Conservation (phyloP, 805 yeast species). For the Saccharomyces paradoxus region DNA sequence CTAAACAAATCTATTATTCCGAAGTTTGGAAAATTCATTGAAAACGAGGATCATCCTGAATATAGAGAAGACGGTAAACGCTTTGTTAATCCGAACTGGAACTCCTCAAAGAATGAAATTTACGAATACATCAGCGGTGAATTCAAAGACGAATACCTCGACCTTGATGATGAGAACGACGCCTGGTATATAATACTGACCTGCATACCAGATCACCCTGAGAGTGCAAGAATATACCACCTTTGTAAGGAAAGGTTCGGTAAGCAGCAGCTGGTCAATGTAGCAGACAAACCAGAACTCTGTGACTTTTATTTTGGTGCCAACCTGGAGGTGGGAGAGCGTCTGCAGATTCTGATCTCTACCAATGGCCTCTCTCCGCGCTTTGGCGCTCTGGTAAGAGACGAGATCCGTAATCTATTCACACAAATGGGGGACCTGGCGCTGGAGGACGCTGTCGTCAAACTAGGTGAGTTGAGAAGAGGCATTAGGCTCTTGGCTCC, state of each 20-base stretch:
- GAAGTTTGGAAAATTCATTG: conserved; percentile 6
- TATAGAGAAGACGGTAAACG: background rate
- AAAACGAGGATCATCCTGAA: background rate
- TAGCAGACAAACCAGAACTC: conserved; percentile 30
- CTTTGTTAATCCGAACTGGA: conserved; percentile 12
- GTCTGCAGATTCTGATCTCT: conserved; percentile 20
- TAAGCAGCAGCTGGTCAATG: conserved; percentile 26
- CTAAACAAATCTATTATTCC: conserved; percentile 12
- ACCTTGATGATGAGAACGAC: conserved; percentile 9
- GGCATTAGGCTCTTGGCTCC: conserved; percentile 12
- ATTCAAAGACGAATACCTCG: conserved; percentile 13
- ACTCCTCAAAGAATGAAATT: conserved; percentile 3
- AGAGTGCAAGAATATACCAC: conserved; percentile 19
- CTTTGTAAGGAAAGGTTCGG: conserved; percentile 20
- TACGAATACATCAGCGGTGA: conserved; percentile 12
- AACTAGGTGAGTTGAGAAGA: conserved; percentile 20
- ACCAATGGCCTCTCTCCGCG: conserved; percentile 30
- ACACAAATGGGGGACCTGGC: conserved; percentile 8
- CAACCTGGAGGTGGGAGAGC: conserved; percentile 11
- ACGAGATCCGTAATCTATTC: conserved; percentile 17
- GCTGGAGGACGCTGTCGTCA: conserved; percentile 18
- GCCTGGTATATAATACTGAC: conserved; percentile 26
- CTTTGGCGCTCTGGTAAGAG: conserved; percentile 25
- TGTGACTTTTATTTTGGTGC: conserved; percentile 33
- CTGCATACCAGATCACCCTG: conserved; percentile 22